These are phyloP conservation scores for Talaromyces sp. DNA, from an alignment of 2,329 filamentous ascomycete genomes.

Conservation along the genomic window DNA sequence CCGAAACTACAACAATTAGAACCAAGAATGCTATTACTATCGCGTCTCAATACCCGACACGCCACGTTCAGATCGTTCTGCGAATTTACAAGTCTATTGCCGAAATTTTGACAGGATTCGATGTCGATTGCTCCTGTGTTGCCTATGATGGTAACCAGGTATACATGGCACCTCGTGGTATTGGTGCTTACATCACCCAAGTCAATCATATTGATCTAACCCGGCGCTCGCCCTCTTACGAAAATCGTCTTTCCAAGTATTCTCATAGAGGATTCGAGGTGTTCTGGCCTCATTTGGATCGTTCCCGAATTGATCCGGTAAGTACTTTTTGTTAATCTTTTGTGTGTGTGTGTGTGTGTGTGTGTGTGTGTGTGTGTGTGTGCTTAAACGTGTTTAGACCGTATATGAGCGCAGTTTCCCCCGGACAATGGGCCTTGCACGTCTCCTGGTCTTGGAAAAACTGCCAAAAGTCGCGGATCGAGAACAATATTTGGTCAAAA, in stretches of 20 bases:
- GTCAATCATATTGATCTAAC: slow-evolving; percentile 74
- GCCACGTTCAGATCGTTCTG: slow-evolving; percentile 81
- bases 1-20: slow-evolving; percentile 77
- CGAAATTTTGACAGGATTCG: slow-evolving; percentile 82
- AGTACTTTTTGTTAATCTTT: slow-evolving; percentile 5
- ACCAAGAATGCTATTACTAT: slow-evolving; percentile 88
- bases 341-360: too few species aligned
- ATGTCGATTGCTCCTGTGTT: slow-evolving; percentile 77
- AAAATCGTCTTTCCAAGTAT: slow-evolving; percentile 82
- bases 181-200: slow-evolving; percentile 77
- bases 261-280: slow-evolving; percentile 80
- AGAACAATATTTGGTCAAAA: slow-evolving; percentile 64
- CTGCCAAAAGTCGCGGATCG: slow-evolving; percentile 65
- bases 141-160: slow-evolving; percentile 79
- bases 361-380: too few species aligned
- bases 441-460: slow-evolving; percentile 73
- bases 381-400: slow-evolving; percentile 39
- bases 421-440: slow-evolving; percentile 69
- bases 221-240: slow-evolving; percentile 77
- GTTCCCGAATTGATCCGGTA: slow-evolving; percentile 67
- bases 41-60: slow-evolving; percentile 73
- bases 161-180: slow-evolving; percentile 69
- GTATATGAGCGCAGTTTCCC: slow-evolving; percentile 79
- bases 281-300: slow-evolving; percentile 70
- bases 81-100: slow-evolving; percentile 79